A percentile compares a stretch with the other conserved stretches of the same genome.
Evolutionary conservation across 495 filamentous ascomycete species (phyloP).

Genomic region (Immersiella caudata): DNA sequence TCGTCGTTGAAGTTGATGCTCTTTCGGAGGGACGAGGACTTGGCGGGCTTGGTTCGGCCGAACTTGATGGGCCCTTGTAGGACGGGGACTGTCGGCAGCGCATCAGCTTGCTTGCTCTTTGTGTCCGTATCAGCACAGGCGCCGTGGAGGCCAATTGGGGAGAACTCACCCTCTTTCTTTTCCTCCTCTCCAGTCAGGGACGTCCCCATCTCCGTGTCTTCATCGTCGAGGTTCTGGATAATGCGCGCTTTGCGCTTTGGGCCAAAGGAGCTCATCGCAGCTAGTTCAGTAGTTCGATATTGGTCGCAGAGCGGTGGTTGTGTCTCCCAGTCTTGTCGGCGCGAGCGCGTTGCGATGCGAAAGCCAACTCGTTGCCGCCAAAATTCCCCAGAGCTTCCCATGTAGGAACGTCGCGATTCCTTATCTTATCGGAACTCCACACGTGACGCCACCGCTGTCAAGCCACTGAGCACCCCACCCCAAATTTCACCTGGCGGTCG

Average conservation of each 20-base stretch:
- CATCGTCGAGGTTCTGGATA: conserved; percentile 69
- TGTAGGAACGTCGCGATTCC: conserved; percentile 31
- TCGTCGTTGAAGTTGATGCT: conserved; percentile 50
- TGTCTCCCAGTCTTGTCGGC: background rate
- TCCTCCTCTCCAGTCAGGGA: conserved; percentile 37
- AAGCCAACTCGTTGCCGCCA: conserved; percentile 5
- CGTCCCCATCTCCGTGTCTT: conserved; percentile 44
- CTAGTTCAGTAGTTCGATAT: background rate
- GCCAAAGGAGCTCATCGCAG: conserved; percentile 62
- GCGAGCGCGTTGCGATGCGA: background rate
- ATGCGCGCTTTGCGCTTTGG: conserved; percentile 74
- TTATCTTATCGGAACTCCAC: conserved; percentile 24
- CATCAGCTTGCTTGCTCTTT: conserved; percentile 44
- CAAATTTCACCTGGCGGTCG: conserved; percentile 18
- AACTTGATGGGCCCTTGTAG: conserved; percentile 47
- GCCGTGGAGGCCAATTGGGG: background rate
- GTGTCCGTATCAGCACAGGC: conserved; percentile 33
- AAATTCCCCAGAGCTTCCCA: conserved; percentile 14
- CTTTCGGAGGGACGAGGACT: conserved; percentile 54
- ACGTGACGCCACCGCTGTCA: conserved; percentile 16
- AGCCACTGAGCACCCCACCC: background rate
- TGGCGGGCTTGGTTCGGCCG: conserved; percentile 48
- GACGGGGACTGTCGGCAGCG: conserved; percentile 35
- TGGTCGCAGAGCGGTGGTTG: background rate
- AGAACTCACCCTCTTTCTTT: conserved; percentile 40